Evolutionary conservation across 108 stramenopile species (phyloP).

Genomic region (Parietichytrium sp.): DNA sequence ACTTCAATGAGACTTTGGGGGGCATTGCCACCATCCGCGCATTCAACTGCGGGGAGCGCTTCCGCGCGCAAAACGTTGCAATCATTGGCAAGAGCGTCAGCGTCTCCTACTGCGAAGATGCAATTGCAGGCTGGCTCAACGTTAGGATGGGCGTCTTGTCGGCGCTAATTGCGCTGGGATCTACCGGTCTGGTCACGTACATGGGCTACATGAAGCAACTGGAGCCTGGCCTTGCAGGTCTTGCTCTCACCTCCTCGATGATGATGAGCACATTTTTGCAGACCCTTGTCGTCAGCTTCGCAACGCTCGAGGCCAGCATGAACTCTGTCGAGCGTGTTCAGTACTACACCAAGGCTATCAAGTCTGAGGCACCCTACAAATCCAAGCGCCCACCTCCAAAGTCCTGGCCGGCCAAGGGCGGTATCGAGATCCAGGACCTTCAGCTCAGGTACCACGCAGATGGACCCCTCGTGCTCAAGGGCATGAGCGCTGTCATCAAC

Average conservation of each 20-base stretch:
- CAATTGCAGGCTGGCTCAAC: constrained; percentile 83
- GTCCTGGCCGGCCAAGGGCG: constrained; percentile 74
- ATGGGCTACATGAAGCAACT: constrained; percentile 51
- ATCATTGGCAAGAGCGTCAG: neutral
- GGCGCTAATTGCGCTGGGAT: constrained; percentile 55
- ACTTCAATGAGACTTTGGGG: constrained; percentile 84
- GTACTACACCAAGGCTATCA: neutral
- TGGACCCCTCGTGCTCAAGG: constrained; percentile 59
- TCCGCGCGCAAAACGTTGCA: constrained; percentile 66
- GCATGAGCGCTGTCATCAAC: constrained; percentile 44
- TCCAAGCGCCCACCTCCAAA: neutral
- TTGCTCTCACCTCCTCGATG: constrained; percentile 83
- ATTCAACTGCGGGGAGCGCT: constrained; percentile 63
- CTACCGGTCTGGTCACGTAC: constrained; percentile 65
- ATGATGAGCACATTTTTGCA: constrained; percentile 68
- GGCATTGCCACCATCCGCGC: constrained; percentile 87
- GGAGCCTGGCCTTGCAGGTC: constrained; percentile 67
- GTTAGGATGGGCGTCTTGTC: constrained; percentile 81
- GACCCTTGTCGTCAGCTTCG: constrained; percentile 65
- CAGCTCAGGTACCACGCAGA: constrained; percentile 77
- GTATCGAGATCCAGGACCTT: constrained; percentile 66
- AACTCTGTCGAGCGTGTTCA: constrained; percentile 36
- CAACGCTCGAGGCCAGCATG: constrained; percentile 76
- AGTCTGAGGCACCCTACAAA: neutral
- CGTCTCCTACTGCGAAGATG: constrained; percentile 53